Percentiles rank a stretch among this genome's conserved stretches.
Conservation (phyloP, 352 stramenopile genomes). For the Phytophthora agathidicida region DNA sequence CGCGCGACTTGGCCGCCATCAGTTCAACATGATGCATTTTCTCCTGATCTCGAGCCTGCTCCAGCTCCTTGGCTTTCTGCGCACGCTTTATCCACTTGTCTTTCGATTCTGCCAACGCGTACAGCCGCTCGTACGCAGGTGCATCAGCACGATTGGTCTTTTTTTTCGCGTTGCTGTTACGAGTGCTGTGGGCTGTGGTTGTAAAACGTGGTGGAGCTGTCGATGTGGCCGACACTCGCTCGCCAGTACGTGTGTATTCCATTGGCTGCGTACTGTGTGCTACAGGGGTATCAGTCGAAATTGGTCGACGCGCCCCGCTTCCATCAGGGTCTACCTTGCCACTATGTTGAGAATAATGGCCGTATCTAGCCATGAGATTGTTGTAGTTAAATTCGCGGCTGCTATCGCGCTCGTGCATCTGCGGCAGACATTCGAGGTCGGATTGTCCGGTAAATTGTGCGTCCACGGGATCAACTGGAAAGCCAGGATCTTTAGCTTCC, state of each 20-base stretch:
- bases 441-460: neutral
- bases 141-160: slow-evolving; percentile 34
- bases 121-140: slow-evolving; percentile 66
- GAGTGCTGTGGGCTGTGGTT: slow-evolving; percentile 11
- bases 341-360: slow-evolving; percentile 72
- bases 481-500: neutral
- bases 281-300: slow-evolving; percentile 34
- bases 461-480: neutral
- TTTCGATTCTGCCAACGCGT: slow-evolving; percentile 70
- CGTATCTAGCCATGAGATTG: slow-evolving; percentile 77
- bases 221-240: slow-evolving; percentile 8
- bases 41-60: slow-evolving; percentile 54
- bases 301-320: slow-evolving; percentile 7
- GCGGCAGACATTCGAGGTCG: neutral
- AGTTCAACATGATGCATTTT: slow-evolving; percentile 43
- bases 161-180: slow-evolving; percentile 31
- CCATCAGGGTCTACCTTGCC: slow-evolving; percentile 51
- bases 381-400: slow-evolving; percentile 75
- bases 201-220: slow-evolving; percentile 30
- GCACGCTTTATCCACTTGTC: slow-evolving; percentile 79
- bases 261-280: slow-evolving; percentile 44
- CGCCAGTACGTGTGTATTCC: slow-evolving; percentile 33
- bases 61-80: slow-evolving; percentile 68
- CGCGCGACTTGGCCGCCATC: slow-evolving; percentile 68
- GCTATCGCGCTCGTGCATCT: slow-evolving; percentile 47